These are phyloP conservation scores for Gossypium bickii DNA, from an alignment of 345 rosid genomes.

Conservation along the genomic window DNA sequence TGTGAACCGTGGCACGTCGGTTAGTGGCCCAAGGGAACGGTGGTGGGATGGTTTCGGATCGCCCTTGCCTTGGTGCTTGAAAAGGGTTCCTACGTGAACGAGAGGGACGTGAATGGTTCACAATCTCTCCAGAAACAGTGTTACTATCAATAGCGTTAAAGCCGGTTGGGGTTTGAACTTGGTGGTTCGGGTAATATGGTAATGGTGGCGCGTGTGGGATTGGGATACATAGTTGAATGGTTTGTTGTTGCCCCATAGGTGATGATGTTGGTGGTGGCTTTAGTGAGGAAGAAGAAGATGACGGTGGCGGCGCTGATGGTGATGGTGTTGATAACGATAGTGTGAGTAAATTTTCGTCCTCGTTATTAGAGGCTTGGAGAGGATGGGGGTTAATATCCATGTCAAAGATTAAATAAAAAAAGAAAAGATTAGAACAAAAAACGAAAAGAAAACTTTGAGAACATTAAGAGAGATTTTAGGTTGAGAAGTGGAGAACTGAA, in stretches of 20 bases:
- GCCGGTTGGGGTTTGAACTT: background rate
- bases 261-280: background rate
- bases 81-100: constrained; percentile 15
- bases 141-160: background rate
- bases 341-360: no score
- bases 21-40: constrained; percentile 31
- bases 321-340: no score
- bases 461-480: no score
- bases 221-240: background rate
- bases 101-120: constrained; percentile 2
- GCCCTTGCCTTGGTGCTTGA: constrained; percentile 16
- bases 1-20: constrained; percentile 23
- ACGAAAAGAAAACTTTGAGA: no score
- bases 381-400: no score
- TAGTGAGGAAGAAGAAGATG: background rate
- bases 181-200: background rate
- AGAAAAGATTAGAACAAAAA: no score
- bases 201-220: constrained; percentile 4
- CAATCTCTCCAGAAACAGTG: background rate
- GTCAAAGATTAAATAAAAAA: no score
- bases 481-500: background rate
- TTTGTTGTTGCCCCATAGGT: no score
- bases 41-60: constrained; percentile 17
- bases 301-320: no score
- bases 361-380: no score